Base-by-base conservation (phyloP, 331 rosid species). In the Quercus phellos region DNA sequence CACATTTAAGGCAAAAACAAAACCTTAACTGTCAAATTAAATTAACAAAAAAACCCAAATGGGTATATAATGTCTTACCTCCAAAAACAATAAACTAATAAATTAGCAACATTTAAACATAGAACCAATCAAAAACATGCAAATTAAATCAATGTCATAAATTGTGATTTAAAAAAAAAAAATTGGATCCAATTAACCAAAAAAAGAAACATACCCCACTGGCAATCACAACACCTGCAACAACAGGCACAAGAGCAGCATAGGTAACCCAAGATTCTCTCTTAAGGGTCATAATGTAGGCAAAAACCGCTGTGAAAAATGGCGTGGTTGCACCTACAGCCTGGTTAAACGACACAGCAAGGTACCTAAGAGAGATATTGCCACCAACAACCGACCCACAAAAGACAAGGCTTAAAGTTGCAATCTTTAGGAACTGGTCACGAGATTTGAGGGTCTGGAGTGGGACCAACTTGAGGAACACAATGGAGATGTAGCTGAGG, bases 271-370 rank as follows among this genome's bases (percentile, higher is more conserved):
- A 95, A 66, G 98, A 94, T 74, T 95, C 99, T 74, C 98, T 82
- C 93, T 95, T 95, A 68, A 95, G 78, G 18, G 99, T 91, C 7
- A 81, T 93, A 78, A 95, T 11, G 84, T 92, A 95, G 1, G 99
- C 97, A 77, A 95, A 92, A 2, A 95, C 77, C 21, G 99, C 99
- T 0, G 99, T 95, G 91, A 95, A 95, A 26, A 92, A 95, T 1
- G 99, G 99, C 8, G 98, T 95, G 59, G 99, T 95, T 0, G 99
- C 99, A 30, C 99, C 99, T 24, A 95, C 98, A 1, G 98, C 99
- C 75, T 95, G 99, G 73, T 95, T 92, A 71, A 95, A 95, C 1
- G 98, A 95, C 32, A 95, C 97, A 0, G 99, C 99, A 2, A 95
- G 91, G 82, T 95, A 95, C 34, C 93, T 85, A 51, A 95, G 96